Percentiles rank a stretch among this genome's conserved stretches.
Conservation (phyloP, 805 yeast species). For the Starmerella bombi region DNA sequence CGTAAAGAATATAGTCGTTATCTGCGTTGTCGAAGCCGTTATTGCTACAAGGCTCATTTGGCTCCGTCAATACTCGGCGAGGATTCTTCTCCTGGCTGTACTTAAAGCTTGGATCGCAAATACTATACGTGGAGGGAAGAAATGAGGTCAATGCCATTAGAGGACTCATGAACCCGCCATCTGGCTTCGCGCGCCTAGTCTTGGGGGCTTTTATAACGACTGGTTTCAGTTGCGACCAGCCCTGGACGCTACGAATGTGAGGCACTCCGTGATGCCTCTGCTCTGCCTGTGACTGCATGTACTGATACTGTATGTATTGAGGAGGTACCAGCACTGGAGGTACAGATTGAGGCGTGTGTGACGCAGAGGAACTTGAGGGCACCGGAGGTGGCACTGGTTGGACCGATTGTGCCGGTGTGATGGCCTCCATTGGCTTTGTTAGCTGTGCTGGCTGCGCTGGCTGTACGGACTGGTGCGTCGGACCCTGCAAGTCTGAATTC, state of each 20-base stretch:
- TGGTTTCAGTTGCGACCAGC: conserved; percentile 26
- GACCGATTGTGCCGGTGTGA: neutral
- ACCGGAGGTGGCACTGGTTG: neutral
- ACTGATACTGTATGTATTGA: neutral
- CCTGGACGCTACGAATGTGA: conserved; percentile 11
- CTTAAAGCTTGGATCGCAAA: conserved; percentile 74
- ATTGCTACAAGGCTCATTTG: conserved; percentile 66
- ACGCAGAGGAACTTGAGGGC: neutral
- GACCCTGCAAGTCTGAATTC: neutral
- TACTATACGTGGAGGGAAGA: conserved; percentile 62
- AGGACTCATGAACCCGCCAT: conserved; percentile 40
- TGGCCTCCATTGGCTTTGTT: neutral
- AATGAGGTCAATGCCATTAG: conserved; percentile 64
- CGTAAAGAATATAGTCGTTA: conserved; percentile 82
- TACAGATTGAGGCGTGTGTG: no score
- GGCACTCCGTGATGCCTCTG: conserved; percentile 4
- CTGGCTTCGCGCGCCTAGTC: conserved; percentile 28
- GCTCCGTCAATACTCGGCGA: conserved; percentile 81
- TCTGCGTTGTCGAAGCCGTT: conserved; percentile 81
- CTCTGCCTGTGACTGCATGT: neutral
- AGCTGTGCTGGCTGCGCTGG: neutral
- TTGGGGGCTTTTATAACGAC: conserved; percentile 23
- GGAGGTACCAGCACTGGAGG: neutral
- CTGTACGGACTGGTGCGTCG: neutral
- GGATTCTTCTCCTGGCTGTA: conserved; percentile 82